Conservation (phyloP, 805 yeast genomes). For the Priceomyces carsonii region DNA sequence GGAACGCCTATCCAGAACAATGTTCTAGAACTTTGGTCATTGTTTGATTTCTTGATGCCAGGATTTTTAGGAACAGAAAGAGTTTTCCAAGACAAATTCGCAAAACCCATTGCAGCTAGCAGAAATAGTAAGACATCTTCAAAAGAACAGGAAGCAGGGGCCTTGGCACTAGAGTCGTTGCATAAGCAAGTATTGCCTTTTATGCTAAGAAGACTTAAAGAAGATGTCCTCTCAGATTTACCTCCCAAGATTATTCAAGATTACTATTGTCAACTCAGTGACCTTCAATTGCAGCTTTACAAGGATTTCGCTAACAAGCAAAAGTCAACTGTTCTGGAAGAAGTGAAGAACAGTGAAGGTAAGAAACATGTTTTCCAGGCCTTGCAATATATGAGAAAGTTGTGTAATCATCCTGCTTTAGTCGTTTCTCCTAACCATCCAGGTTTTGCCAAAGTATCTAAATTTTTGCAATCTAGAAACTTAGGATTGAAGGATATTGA, state of each 20-base stretch:
- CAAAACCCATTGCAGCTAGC: constrained; percentile 96
- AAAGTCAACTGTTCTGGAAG: constrained; percentile 66
- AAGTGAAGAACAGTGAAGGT: constrained; percentile 51
- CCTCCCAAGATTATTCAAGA: constrained; percentile 99
- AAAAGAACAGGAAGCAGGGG: constrained; percentile 96
- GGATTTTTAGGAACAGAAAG: constrained; percentile 96
- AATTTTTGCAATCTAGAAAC: constrained; percentile 57
- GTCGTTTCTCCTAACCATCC: constrained; percentile 86
- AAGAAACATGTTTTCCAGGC: constrained; percentile 97
- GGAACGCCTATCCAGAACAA: constrained; percentile 99
- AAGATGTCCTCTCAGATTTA: constrained; percentile 90
- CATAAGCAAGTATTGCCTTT: constrained; percentile 97
- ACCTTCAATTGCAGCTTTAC: constrained; percentile 83
- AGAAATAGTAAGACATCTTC: constrained; percentile 85
- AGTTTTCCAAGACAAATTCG: constrained; percentile 89
- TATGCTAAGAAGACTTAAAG: constrained; percentile 92
- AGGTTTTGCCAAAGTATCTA: constrained; percentile 65
- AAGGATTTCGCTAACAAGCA: constrained; percentile 88
- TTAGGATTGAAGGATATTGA: constrained; percentile 67
- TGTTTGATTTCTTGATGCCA: constrained; percentile 97
- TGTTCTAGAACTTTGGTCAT: constrained; percentile 94
- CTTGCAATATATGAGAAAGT: constrained; percentile 92
- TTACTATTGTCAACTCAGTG: constrained; percentile 94
- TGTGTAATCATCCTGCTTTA: constrained; percentile 94
- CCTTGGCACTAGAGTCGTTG: constrained; percentile 89